Evolutionary conservation across 306 rosid species (phyloP).

Genomic region (Citrullus amarus): DNA sequence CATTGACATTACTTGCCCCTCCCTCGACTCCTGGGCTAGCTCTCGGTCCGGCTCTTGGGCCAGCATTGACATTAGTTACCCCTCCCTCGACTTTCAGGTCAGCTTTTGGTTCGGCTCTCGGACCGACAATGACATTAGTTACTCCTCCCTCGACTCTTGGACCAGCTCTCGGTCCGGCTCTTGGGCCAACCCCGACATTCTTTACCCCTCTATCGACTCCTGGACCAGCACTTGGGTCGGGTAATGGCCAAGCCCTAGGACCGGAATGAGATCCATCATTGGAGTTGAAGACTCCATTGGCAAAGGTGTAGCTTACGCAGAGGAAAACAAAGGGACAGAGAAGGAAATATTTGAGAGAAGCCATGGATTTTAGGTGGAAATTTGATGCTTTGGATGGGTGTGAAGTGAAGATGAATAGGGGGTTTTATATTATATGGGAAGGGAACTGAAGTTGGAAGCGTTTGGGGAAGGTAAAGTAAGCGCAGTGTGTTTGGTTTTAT

Average conservation of each 20-base stretch:
- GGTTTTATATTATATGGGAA: not conserved
- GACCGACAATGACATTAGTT: too few relatives aligned
- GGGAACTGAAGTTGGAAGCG: not conserved
- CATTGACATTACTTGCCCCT: too few relatives aligned
- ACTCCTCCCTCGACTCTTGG: not conserved
- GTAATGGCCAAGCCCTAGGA: not conserved
- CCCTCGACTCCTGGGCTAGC: too few relatives aligned
- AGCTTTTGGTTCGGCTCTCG: too few relatives aligned
- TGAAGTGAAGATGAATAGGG: not conserved
- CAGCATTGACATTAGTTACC: not conserved
- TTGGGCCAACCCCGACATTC: too few relatives aligned
- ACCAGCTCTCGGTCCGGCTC: too few relatives aligned
- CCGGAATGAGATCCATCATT: not conserved
- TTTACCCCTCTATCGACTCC: too few relatives aligned
- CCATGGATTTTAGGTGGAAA: not conserved
- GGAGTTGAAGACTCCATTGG: not conserved
- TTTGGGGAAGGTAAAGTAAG: not conserved
- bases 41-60: not conserved
- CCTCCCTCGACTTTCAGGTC: not conserved
- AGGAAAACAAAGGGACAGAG: not conserved
- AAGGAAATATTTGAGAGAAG: not conserved
- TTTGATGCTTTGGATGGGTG: not conserved
- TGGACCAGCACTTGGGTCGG: too few relatives aligned
- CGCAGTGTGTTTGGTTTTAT: not conserved
- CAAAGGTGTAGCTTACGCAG: not conserved